Conservation (phyloP, 2,329 filamentous ascomycete genomes). For the Ascochyta fabae region DNA sequence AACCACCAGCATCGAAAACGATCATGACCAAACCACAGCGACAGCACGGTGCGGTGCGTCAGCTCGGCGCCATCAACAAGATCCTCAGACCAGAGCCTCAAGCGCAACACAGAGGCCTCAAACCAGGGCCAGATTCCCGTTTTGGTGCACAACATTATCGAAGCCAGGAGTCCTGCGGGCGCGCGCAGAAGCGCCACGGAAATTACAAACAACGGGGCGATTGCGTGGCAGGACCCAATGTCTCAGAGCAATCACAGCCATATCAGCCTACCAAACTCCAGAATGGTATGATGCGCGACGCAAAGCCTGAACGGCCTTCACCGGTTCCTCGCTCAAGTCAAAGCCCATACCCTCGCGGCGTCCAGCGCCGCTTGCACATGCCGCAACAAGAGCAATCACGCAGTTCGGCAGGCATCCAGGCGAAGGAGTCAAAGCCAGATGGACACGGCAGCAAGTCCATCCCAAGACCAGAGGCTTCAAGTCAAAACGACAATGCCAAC, state of each 20-base stretch:
- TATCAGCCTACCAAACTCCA: not conserved
- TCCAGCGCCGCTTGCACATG: not conserved
- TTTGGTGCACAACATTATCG: not conserved
- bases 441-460: not conserved
- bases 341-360: too few relatives aligned
- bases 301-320: not conserved
- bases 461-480: not conserved
- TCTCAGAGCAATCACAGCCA: not conserved
- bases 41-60: not conserved
- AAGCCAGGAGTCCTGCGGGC: not conserved
- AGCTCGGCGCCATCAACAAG: constrained; percentile 5
- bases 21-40: not conserved
- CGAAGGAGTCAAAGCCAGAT: not conserved
- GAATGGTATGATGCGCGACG: not conserved
- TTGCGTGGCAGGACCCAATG: not conserved
- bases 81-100: constrained; percentile 2
- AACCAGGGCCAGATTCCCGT: not conserved
- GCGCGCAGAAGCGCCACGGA: not conserved
- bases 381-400: not conserved
- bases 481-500: not conserved
- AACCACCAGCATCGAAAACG: not conserved
- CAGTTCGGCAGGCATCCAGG: not conserved
- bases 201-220: not conserved
- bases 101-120: too few relatives aligned
- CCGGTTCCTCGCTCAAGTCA: not conserved